Percentiles rank a stretch among this genome's conserved stretches.
Conservation (phyloP, 208 protist species). For the Dictyostelium gargantuum region DNA sequence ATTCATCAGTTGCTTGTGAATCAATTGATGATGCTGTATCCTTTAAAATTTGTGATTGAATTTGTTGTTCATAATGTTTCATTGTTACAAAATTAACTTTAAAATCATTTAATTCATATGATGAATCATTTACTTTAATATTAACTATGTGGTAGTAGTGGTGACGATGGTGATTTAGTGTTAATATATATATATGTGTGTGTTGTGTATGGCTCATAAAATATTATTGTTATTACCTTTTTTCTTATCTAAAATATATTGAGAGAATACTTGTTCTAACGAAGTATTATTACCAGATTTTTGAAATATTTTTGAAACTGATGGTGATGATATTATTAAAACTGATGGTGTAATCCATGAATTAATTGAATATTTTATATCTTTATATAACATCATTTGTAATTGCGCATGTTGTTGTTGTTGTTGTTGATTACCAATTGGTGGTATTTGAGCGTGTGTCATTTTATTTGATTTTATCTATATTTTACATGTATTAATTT, state of each 20-base stretch:
- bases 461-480: background rate
- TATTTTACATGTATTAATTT: background rate
- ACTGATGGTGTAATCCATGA: conserved; percentile 40
- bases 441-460: background rate
- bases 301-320: conserved; percentile 25
- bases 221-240: conserved; percentile 19
- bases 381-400: background rate
- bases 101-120: conserved; percentile 60
- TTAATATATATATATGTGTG: too few species aligned
- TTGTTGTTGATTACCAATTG: background rate
- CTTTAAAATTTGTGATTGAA: background rate
- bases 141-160: background rate
- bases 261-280: conserved; percentile 4
- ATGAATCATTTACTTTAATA: conserved; percentile 9
- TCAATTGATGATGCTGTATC: conserved; percentile 16
- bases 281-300: background rate
- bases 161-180: too few species aligned
- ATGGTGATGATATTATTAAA: conserved; percentile 36
- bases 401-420: conserved; percentile 12
- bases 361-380: conserved; percentile 29
- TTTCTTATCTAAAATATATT: conserved; percentile 20
- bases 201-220: too few species aligned
- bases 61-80: background rate
- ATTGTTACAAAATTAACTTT: conserved; percentile 47
- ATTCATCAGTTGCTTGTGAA: conserved; percentile 35